Conservation (phyloP, 768 basidiomycete species). For the Gelatoporia subvermispora region DNA sequence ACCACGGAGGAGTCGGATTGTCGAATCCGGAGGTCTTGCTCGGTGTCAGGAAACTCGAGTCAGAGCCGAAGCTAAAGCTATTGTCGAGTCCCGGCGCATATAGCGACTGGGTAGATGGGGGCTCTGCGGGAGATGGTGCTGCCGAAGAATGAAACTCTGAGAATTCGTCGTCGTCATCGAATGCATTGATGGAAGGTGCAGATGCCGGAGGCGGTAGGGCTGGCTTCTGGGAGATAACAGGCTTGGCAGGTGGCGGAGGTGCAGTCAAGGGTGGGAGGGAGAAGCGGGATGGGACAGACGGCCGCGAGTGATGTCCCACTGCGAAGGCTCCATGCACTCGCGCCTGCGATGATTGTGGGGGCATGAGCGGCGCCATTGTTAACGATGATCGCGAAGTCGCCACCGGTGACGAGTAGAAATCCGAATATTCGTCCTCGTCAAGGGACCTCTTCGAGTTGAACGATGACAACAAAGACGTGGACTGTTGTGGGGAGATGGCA, state of each 20-base stretch:
- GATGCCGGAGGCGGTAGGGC: not conserved
- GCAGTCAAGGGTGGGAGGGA: not conserved
- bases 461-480: too few relatives aligned
- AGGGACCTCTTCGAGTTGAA: not conserved
- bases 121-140: not conserved
- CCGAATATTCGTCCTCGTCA: slow-evolving; percentile 22
- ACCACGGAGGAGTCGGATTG: slow-evolving; percentile 44
- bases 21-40: slow-evolving; percentile 29
- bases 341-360: too few relatives aligned
- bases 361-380: not conserved
- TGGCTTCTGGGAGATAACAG: not conserved
- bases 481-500: too few relatives aligned
- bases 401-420: slow-evolving; percentile 22
- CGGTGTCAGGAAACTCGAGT: slow-evolving; percentile 16
- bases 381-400: slow-evolving; percentile 1
- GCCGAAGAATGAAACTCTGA: slow-evolving; percentile 41
- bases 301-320: too few relatives aligned
- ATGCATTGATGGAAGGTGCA: not conserved
- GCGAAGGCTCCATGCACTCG: too few relatives aligned
- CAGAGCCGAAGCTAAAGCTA: slow-evolving; percentile 16
- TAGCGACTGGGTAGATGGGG: not conserved
- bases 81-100: slow-evolving; percentile 12
- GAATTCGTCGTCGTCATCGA: slow-evolving; percentile 40
- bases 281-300: too few relatives aligned
- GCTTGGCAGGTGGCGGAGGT: slow-evolving; percentile 1